Evolutionary conservation across 352 stramenopile species (phyloP), one percentile per base, ranked within the genome.

Genomic region (Globisporangium parvum): DNA sequence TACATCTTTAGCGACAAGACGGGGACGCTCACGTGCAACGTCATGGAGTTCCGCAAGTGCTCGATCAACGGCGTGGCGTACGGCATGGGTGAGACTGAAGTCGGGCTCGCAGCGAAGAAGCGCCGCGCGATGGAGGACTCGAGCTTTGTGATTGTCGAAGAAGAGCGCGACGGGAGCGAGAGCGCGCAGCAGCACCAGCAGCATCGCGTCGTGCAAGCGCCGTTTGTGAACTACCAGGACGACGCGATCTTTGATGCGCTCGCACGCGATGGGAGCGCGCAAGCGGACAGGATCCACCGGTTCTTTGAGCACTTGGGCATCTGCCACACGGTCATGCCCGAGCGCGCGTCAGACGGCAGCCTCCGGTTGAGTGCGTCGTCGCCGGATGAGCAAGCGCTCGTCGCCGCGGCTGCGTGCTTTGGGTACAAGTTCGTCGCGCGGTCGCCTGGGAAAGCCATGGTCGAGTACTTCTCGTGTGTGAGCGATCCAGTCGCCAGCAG

Each of bases 271-370:
- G 65, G 60, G 14, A 80, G 62, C 31, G 17, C 20, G 1, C 76
- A 89, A n/a, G 71, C 76, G 2, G 65, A 72, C 17, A 55, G 55
- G 33, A 91, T 96, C 45, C 47, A 52, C 0, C 45, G 62, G 1
- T 97, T 97, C 59, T 97, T 89, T 37, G 85, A 96, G 47, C 81
- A 95, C 65, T 62, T 97, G 28, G 66, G 87, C 4, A 74, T 97
- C 14, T 98, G 93, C 66, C 94, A 99, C 72, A 99, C 96, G 6
- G 96, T 99, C 33, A 98, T 99, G 66, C 95, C 98, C 0, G 97
- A 99, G 69, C 92, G 88, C 14, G 85, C 96, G 33, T 53, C 93
- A 0, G 93, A 97, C 47, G 86, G 84, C 4, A 83, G 63, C 57
- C 62, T 96, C 4, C 74, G 82, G 1, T 79, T 97, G 57, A 96